Evolutionary conservation across 2,329 filamentous ascomycete genomes (phyloP), one percentile per base, ranked within the genome.

Genomic region (Talaromyces sp.): DNA sequence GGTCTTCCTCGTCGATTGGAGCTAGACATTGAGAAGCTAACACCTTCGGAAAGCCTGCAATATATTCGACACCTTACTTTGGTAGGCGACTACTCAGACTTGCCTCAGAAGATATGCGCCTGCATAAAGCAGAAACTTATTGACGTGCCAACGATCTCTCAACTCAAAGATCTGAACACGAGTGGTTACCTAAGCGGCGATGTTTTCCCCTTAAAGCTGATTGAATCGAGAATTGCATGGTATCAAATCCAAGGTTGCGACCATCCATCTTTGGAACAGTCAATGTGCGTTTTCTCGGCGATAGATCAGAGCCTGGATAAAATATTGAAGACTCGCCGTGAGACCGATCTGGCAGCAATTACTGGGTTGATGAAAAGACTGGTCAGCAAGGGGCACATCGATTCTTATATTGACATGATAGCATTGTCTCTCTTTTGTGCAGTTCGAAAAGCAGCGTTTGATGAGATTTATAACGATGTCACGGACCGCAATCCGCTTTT

Each of bases 391-490:
- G 68, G 68, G 11, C 63, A 67, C 4, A 70, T 81, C n/a, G 77
- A 82, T 65, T 67, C 79, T 17, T 77, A 78, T 62, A 75, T 80
- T 0, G 85, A 88, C 65, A 78, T 87, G 6, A 76, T 86, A 58
- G 79, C 81, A 0, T 77, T 88, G 39, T 78, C 83, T 1, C 77
- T 86, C 58, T 86, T 88, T 68, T 85, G 82, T 61, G 80, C 82
- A 0, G 77, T 84, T 30, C 77, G 84, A 27, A 83, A 82, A 66
- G 75, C 79, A 6, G 85, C 81, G 0, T 81, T 87, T 51, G 84
- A 87, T 62, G 85, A 88, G 62, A 82, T 88, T 0, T 88, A 87
- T 66, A 75, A 84, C 13, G 85, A 88, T 69, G 83, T 86, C 1
- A 85, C 83, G 0, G 85, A 88, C 67, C 78, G 84, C 8, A 87